Evolutionary conservation across 2,329 filamentous ascomycete species (phyloP), one percentile per base, ranked within the genome.

Genomic region (Pleurostoma richardsiae): DNA sequence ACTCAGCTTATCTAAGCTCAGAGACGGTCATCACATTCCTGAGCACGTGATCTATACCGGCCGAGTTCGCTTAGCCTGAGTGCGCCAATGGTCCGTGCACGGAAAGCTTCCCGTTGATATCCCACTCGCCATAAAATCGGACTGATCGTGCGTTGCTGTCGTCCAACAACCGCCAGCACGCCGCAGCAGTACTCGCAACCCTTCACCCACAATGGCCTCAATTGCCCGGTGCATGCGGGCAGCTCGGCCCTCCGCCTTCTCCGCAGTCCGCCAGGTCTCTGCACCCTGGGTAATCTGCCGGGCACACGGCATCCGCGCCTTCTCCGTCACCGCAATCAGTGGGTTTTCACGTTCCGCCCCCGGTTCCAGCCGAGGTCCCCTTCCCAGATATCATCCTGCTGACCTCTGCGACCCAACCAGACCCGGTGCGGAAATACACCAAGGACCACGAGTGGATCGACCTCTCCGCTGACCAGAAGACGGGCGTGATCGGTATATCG

Each of bases 381-480:
- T 40, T 41, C 49, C 48, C 50, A 48, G 42, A 33, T 41, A 45
- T 27, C 26, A 41, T 43, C 48, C 44, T 44, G 28, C 36, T 40
- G 38, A n/a, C 19, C 19, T 19, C 19, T 19, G 19, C 19, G 29
- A 10, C 33, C 29, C 39, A 5, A 8, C 45, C 53, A 88, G 84
- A 71, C 60, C 72, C 76, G 46, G 73, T 80, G 54, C 92, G 94
- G 73, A 88, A 85, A 67, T 99, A 95, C 77, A 96, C 94, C 55
- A 86, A 91, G 67, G 92, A 96, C 65, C 94, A 99, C 77, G 94
- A 99, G 76, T 99, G 94, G 94, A 84, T 99, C 66, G 90, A 96
- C 70, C 74, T 96, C 50, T 85, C 84, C 47, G 82, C 82, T 44
- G 88, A 95, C 70, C 83, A 86, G 66, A 92, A 88, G 69, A 86